Conservation (phyloP, 1,284 basidiomycete genomes). For the Leccinum pallidistipes region DNA sequence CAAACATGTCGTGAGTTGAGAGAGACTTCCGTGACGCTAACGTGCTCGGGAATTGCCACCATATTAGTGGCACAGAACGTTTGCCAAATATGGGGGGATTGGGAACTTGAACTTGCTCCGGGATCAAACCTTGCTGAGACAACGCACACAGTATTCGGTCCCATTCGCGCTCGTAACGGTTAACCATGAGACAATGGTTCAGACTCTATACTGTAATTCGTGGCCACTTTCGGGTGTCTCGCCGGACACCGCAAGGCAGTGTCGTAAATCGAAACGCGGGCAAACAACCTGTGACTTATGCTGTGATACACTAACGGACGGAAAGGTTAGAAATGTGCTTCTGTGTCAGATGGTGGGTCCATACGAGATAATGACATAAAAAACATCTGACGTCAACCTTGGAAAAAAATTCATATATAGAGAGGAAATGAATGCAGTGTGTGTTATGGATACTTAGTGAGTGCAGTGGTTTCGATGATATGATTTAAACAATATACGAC, state of each 20-base stretch:
- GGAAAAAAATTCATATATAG: not conserved
- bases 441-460: not conserved
- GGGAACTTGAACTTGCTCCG: not conserved
- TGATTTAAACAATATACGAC: not conserved
- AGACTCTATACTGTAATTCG: not conserved
- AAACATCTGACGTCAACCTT: not conserved
- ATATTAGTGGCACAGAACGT: not conserved
- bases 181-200: not conserved
- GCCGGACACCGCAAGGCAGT: not conserved
- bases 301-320: not conserved
- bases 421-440: not conserved
- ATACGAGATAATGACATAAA: not conserved
- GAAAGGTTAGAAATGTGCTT: not conserved
- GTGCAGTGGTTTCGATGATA: not conserved
- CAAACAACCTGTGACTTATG: not conserved
- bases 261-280: not conserved
- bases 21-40: not conserved
- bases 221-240: not conserved
- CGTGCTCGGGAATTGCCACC: not conserved
- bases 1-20: not conserved
- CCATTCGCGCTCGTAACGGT: not conserved
- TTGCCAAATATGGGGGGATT: not conserved
- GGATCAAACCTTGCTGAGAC: not conserved
- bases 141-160: not conserved
- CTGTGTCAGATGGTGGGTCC: not conserved